phyloP scores from a whole-genome alignment of 2,329 filamentous ascomycete genomes.

The Beauveria sp. region DNA sequence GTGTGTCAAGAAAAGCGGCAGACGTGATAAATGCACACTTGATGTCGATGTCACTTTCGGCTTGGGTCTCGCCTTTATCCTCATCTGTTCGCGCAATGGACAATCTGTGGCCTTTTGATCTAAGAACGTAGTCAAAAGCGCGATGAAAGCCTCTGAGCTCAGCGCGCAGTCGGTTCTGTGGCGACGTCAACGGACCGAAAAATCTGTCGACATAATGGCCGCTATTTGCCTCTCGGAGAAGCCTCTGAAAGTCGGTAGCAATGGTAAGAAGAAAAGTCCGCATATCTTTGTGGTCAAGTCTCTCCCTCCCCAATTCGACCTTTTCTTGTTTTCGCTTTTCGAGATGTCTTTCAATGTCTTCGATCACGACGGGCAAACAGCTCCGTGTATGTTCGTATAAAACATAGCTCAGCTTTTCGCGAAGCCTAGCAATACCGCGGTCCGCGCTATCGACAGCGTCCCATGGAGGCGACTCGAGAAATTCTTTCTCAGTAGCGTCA shows the following conservation, averaged over 20 bases:
- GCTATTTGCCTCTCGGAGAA: slow-evolving; percentile 21
- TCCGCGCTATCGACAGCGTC: slow-evolving; percentile 21
- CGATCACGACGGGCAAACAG: slow-evolving; percentile 19
- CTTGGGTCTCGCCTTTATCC: too few species aligned
- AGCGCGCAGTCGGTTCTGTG: slow-evolving; percentile 18
- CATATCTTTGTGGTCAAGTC: slow-evolving; percentile 18
- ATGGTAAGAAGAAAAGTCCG: slow-evolving; percentile 27
- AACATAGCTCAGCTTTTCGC: slow-evolving; percentile 16
- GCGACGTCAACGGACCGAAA: not conserved
- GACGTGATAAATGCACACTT: too few species aligned
- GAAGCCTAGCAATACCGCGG: slow-evolving; percentile 26
- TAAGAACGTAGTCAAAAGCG: slow-evolving; percentile 17
- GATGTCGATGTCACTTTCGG: not conserved
- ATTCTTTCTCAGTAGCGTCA: not conserved
- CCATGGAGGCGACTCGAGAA: slow-evolving; percentile 7
- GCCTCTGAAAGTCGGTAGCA: slow-evolving; percentile 26
- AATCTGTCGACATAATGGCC: slow-evolving; percentile 22
- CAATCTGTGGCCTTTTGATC: not conserved
- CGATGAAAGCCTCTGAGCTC: slow-evolving; percentile 23
- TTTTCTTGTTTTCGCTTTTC: not conserved
- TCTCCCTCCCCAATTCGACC: not conserved
- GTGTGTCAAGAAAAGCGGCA: not conserved
- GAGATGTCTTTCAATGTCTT: not conserved
- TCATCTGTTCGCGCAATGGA: not conserved
- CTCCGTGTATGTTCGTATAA: slow-evolving; percentile 22